Base-by-base conservation (phyloP, 345 rosid species). In the Jatropha curcas region DNA sequence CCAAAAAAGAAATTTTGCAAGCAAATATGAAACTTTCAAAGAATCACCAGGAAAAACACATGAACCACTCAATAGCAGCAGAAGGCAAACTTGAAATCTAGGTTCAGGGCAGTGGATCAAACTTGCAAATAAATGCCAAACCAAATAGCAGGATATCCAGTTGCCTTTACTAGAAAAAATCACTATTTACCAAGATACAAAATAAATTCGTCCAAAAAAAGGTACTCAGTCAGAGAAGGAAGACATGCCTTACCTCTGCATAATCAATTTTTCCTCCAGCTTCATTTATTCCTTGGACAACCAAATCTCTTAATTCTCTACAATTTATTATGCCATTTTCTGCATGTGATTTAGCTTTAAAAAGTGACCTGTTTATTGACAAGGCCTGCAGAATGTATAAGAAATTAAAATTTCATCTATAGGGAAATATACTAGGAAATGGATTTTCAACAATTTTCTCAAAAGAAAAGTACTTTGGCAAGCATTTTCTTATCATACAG, bases 181-280 rank as follows among this genome's bases (percentile, higher is more conserved):
- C 14, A 41, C 53, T 41, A 10, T 27, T 41, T 11, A 25, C 37
- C 1, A 46, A 45, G 11, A 27, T 41, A 43, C 7, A 27, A 50
- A 24, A 22, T 39, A 16, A 24, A 55, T 25, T 2, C 25, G n/a
- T n/a, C n/a, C n/a, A n/a, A 0, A 2, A 41, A 55, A 9, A 3
- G n/a, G 30, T 27, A 70, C 4, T 22, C 52, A 71, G 24, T 25
- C 35, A 4, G 25, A 3, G 60, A 55, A 31, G 52, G 1, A 56
- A 62, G 65, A 30, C 28, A 48, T 59, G 71, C 50, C 73, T 79
- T 52, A 92, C 97, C 97, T 94, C 92, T 0, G 86, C 98, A 84
- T 90, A 95, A 80, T 92, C 98, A n/a, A 95, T 72, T 80, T 61
- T 84, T 22, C 96, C 98, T 45, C 87, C 88, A 72, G 97, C 87